phyloP scores from a whole-genome alignment of 23 red algal genomes.

The Gracilariopsis chorda region DNA sequence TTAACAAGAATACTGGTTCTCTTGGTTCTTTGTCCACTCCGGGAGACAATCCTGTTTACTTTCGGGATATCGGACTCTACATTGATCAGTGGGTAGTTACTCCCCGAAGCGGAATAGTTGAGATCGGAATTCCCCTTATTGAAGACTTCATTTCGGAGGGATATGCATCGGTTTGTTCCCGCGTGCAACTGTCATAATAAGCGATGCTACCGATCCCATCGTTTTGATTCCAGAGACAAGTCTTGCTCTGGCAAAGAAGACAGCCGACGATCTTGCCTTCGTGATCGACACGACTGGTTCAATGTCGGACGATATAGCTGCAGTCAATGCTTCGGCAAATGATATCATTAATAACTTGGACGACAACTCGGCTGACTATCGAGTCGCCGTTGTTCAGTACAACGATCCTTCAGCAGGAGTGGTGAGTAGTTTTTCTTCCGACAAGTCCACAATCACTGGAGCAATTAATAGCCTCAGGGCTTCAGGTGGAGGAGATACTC shows the following conservation, averaged over 20 bases:
- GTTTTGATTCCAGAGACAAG: neutral
- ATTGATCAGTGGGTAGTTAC: neutral
- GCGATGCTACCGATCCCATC: neutral
- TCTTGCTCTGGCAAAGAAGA: neutral
- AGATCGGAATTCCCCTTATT: neutral
- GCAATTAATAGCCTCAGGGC: neutral
- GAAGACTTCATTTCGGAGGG: neutral
- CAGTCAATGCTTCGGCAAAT: neutral
- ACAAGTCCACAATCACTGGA: neutral
- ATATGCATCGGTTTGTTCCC: neutral
- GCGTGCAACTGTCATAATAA: neutral
- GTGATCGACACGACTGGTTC: slow-evolving; percentile 16
- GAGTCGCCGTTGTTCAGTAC: neutral
- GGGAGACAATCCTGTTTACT: neutral
- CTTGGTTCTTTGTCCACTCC: neutral
- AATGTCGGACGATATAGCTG: slow-evolving; percentile 1
- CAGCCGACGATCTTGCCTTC: slow-evolving; percentile 5
- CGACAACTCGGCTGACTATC: neutral
- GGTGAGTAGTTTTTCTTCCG: neutral
- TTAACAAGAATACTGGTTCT: neutral
- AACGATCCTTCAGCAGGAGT: neutral
- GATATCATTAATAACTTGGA: slow-evolving; percentile 1
- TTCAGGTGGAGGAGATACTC: neutral
- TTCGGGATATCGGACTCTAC: neutral
- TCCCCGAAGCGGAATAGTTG: neutral